Base-by-base conservation (phyloP, 1,284 basidiomycete species). In the Cutaneotrichosporon curvatum region DNA sequence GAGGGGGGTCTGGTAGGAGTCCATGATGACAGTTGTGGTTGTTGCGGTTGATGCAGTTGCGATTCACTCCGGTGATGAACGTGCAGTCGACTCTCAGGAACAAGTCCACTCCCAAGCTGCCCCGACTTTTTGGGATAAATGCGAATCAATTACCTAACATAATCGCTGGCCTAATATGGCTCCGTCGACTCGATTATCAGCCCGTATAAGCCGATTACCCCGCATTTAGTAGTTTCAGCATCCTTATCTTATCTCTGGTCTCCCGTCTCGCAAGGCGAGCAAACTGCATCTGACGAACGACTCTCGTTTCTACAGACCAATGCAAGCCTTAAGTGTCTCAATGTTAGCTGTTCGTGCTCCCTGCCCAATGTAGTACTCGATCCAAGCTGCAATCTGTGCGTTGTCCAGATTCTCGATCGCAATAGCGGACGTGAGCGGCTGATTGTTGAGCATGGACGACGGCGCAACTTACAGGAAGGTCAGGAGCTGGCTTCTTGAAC, bases 1-100 rank as follows among this genome's bases (percentile, higher is more conserved):
- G 23, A 76, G 68, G 15, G 75, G 75, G 21, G 75, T 76, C 52
- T 76, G 74, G 55, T 77, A 77, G 37, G 65, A 64, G 60, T 76
- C 74, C 70, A 74, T 74, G 36, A 19, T 63, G 61, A 25, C 6
- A 5, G 25, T 31, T 32, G 16, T 16, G 36, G n/a, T 34, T 23
- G 30, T 23, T 37, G 35, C 25, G 20, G 16, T 19, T 18, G 16
- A 14, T 16, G 30, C 6, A 20, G 20, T 44, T 35, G 42, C 33
- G 35, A n/a, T 37, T 14, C 4, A 19, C 18, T 20, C 6, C 20
- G 3, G 6, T 33, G 9, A 21, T 18, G n/a, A 33, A n/a, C n/a
- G n/a, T 9, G 14, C 10, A 40, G 38, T 25, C 9, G 23, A 11
- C 18, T 16, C 8, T 28, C 7, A 28, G 25, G 25, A 28, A 28